Base-by-base conservation (phyloP, 352 stramenopile species). In the Pythium chondricola region DNA sequence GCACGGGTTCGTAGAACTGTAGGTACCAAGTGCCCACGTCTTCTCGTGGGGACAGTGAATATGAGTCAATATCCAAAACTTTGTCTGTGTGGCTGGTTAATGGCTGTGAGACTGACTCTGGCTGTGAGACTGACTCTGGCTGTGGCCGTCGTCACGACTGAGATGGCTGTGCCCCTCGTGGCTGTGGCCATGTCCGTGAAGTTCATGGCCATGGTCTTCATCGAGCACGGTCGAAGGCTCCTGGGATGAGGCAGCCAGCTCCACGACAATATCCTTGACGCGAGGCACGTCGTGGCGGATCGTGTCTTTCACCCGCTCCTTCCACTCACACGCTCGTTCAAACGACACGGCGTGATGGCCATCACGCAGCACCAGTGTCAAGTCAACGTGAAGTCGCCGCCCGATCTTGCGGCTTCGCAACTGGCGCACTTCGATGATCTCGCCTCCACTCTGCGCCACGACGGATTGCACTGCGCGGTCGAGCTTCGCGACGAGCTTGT, bases 181-280 rank as follows among this genome's bases (percentile, higher is more conserved):
- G 14, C 30, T 30, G 14, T 48, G n/a, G 39, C 20, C 38, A 11
- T 56, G 16, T n/a, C 18, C 35, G 8, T 41, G 8, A n/a, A n/a
- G n/a, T 22, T 41, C 35, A 6, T 20, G 8, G 35, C 17, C 7
- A 33, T 52, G 25, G 1, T 56, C 43, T 22, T 35, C 49, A 30
- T 63, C 56, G 47, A 67, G 61, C 9, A 69, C 42, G 10, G 39
- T 69, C 16, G 60, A 60, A 7, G 52, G 46, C 0, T 30, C 38
- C 31, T 72, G 52, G 16, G 42, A 36, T 3, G 27, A 33, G 0
- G 75, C 78, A n/a, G 70, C 43, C 7, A 87, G 58, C 51, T 87
- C 75, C 14, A 87, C 56, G 20, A 85, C 49, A 37, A 87, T 70
- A 44, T 87, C 75, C 38, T 85, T 79, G 18, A 80, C 75, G 8